Base-by-base conservation (phyloP, 2,329 filamentous ascomycete species). In the Stemphylium beticola region DNA sequence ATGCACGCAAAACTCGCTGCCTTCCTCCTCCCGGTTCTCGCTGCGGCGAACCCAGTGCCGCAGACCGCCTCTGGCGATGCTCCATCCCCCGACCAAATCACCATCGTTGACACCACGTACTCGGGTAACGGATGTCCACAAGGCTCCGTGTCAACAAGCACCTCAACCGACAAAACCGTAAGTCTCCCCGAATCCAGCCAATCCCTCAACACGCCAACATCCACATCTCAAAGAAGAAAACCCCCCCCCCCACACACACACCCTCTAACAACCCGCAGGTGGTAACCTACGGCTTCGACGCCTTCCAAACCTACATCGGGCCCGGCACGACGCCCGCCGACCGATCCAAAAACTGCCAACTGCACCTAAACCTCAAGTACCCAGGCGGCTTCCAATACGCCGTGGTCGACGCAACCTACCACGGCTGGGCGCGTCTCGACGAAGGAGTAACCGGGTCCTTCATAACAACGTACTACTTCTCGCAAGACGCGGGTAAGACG, bases 331-430 rank as follows among this genome's bases (percentile, higher is more conserved):
- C 53, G 26, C 56, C 66, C 24, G 47, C 62, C 37, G 69, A 74
- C 57, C 65, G 69, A 51, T 68, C 65, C 59, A 74, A 74, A 61
- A 71, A 71, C 64, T 75, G 72, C 68, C 71, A 74, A 50, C 60
- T 75, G 18, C 72, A 74, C 62, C 50, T 75, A 37, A 68, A 69
- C 51, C 53, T 69, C 46, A 66, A 74, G 67, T 75, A 67, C 58
- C 72, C 59, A 2, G 68, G 70, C 69, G 77, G 74, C 67, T 70
- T 76, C 74, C 49, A 75, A 64, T 68, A 75, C 68, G 54, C 68
- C 31, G 64, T 75, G 22, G 71, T 74, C 4, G 64, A 70, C 17
- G 71, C 71, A 14, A 73, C 71, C 14, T 75, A 75, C 65, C 71
- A 73, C 64, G 73, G 73, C 38, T 75, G 63, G 57, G 73, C 72